Evolutionary conservation across 2,329 filamentous ascomycete species (phyloP).

Genomic region (Dactylellina haptotyla): DNA sequence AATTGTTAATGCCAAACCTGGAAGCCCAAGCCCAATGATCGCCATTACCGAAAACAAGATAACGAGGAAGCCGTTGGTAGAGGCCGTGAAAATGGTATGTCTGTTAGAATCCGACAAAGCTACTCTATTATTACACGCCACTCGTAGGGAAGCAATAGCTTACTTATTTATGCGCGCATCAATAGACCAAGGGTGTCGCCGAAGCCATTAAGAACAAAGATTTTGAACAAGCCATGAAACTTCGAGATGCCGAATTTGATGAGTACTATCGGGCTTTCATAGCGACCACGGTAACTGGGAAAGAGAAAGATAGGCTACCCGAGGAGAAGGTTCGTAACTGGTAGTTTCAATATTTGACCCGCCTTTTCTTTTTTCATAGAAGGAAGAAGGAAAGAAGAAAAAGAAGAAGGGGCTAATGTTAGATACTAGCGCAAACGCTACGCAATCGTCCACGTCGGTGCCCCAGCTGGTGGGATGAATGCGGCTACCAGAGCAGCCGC

Average conservation of each 20-base stretch:
- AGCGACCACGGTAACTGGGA: constrained; percentile 85
- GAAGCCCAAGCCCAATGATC: constrained; percentile 92
- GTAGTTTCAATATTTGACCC: not conserved
- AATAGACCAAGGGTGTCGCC: constrained; percentile 82
- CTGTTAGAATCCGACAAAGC: not conserved
- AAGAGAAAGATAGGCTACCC: constrained; percentile 74
- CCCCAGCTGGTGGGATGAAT: constrained; percentile 97
- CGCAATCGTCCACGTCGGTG: constrained; percentile 95
- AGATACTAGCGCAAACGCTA: constrained; percentile 79
- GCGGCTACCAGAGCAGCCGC: constrained; percentile 85
- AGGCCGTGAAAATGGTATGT: constrained; percentile 73
- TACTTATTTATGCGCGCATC: not conserved
- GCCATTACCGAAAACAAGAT: constrained; percentile 99
- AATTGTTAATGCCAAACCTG: constrained; percentile 86
- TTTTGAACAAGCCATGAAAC: constrained; percentile 84
- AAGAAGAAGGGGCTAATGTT: no score
- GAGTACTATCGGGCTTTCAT: constrained; percentile 92
- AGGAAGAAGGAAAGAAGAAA: no score
- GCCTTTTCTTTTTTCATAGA: no score
- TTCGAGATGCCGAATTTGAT: constrained; percentile 91
- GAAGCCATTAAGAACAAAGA: constrained; percentile 84
- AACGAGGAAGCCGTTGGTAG: constrained; percentile 84
- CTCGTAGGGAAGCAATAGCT: not conserved
- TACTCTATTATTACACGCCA: not conserved
- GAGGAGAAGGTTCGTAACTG: constrained; percentile 70